These are phyloP conservation scores for Diaporthe nobilis DNA, from an alignment of 2,329 filamentous ascomycete genomes.

Conservation along the genomic window DNA sequence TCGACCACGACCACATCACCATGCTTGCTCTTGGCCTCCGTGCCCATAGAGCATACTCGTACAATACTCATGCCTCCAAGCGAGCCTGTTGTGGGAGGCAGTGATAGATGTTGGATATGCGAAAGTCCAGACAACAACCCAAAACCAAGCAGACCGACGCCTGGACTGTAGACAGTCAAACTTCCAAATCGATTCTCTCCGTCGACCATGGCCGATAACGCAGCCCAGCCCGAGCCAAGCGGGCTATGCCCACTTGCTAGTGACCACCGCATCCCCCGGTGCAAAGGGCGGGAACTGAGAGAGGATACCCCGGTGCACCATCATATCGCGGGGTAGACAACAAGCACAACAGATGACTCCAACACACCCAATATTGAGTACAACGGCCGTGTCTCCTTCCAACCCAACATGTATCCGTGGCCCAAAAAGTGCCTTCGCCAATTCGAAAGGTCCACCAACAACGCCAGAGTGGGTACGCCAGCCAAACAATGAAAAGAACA, in stretches of 20 bases:
- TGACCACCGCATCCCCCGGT: neutral
- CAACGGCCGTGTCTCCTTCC: conserved; percentile 15
- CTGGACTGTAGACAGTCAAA: neutral
- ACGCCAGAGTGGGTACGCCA: conserved; percentile 20
- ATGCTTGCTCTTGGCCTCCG: neutral
- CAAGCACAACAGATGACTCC: conserved; percentile 4
- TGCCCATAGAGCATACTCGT: conserved; percentile 17
- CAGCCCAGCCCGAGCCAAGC: neutral
- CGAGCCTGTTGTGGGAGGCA: conserved; percentile 22
- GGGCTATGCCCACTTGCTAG: neutral
- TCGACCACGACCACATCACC: neutral
- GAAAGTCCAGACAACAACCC: neutral
- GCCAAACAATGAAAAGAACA: neutral
- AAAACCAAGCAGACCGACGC: neutral
- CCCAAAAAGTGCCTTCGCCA: neutral
- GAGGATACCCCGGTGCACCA: neutral
- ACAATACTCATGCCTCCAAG: conserved; percentile 13
- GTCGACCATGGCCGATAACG: neutral
- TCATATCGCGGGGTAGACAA: neutral
- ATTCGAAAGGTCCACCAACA: neutral
- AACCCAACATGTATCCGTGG: neutral
- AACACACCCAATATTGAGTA: neutral
- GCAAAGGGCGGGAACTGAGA: neutral
- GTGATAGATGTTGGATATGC: conserved; percentile 24
- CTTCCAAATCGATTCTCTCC: neutral